These are phyloP conservation scores for Aspergillus latus DNA, from an alignment of 2,329 filamentous ascomycete species.

Conservation along the genomic window DNA sequence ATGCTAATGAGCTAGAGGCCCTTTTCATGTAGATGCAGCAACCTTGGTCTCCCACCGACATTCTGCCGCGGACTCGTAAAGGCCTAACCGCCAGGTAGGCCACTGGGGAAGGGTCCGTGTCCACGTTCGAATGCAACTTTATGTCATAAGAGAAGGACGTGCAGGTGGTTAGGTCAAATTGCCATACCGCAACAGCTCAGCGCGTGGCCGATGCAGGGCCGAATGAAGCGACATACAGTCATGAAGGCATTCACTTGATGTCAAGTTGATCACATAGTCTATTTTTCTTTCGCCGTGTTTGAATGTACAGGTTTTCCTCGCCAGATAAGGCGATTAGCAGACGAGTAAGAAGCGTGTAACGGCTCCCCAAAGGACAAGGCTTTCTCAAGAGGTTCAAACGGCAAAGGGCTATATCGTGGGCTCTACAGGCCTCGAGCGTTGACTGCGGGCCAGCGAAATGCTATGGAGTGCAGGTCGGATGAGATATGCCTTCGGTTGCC, in stretches of 20 bases:
- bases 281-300: constrained; percentile 2
- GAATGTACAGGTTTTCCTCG: no score
- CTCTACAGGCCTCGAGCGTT: no score
- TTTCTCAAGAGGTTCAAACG: no score
- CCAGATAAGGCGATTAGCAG: no score
- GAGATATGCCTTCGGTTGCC: background rate
- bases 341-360: no score
- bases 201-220: background rate
- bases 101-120: background rate
- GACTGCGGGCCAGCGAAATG: no score
- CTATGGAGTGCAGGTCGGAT: no score
- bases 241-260: constrained; percentile 1
- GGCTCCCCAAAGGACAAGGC: no score
- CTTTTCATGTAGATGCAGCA: background rate
- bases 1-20: background rate
- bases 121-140: background rate
- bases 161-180: background rate
- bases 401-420: no score
- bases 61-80: background rate
- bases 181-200: background rate
- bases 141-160: background rate
- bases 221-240: constrained; percentile 9
- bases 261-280: constrained; percentile 14
- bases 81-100: background rate
- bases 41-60: background rate